Conservation (phyloP, 1,284 basidiomycete species). For the Apiotrichum porosum region DNA sequence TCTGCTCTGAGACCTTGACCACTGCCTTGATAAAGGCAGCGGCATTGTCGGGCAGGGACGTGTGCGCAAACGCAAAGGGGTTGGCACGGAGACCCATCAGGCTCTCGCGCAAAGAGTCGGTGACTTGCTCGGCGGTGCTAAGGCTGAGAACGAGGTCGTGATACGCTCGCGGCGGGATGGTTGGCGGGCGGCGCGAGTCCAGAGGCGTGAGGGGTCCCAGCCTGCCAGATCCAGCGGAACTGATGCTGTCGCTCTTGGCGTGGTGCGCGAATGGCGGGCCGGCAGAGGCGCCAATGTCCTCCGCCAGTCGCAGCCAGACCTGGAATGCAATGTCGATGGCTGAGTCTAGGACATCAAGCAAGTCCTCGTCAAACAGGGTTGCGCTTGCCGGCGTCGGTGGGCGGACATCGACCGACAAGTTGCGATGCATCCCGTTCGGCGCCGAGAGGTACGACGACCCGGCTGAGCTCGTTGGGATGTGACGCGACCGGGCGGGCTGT, state of each 20-base stretch:
- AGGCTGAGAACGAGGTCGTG: conserved; percentile 41
- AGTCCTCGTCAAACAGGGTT: conserved; percentile 49
- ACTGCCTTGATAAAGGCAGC: conserved; percentile 48
- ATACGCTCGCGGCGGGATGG: conserved; percentile 33
- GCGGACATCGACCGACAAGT: conserved; percentile 42
- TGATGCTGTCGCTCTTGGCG: conserved; percentile 13
- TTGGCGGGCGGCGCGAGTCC: conserved; percentile 21
- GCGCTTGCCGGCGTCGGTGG: conserved; percentile 46
- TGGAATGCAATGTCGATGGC: conserved; percentile 50
- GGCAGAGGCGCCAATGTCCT: conserved; percentile 45
- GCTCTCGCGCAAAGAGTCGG: conserved; percentile 32
- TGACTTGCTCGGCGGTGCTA: conserved; percentile 41
- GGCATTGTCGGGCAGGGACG: conserved; percentile 35
- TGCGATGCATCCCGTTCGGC: conserved; percentile 15
- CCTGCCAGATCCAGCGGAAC: conserved; percentile 1
- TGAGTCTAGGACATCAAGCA: conserved; percentile 50
- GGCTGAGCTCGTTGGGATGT: conserved; percentile 33
- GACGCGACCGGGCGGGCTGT: conserved; percentile 19
- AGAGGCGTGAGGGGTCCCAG: conserved; percentile 14
- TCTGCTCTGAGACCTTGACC: conserved; percentile 48
- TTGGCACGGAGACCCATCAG: conserved; percentile 43
- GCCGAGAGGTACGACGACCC: conserved; percentile 22
- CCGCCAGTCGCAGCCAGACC: conserved; percentile 51
- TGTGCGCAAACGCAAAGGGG: conserved; percentile 24
- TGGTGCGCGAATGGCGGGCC: conserved; percentile 16